Conservation (phyloP, 2,329 filamentous ascomycete species). For the Aspergillus sp. region DNA sequence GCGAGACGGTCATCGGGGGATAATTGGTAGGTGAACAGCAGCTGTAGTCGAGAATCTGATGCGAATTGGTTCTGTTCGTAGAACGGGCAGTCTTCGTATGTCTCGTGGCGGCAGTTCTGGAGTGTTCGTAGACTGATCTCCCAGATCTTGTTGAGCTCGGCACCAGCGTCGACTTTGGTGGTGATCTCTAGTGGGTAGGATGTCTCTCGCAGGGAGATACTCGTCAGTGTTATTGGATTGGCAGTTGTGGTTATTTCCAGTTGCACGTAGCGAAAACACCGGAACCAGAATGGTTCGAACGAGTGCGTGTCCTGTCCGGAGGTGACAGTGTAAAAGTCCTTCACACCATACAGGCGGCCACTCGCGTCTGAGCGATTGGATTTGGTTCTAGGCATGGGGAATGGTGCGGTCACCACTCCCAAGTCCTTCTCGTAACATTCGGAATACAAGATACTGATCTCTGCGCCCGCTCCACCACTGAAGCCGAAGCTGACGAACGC, state of each 20-base stretch:
- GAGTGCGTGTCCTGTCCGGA: background rate
- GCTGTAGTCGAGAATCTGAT: slow-evolving; percentile 9
- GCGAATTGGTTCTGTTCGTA: slow-evolving; percentile 19
- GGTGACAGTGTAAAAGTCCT: slow-evolving; percentile 7
- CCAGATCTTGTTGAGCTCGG: slow-evolving; percentile 4
- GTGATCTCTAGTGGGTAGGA: background rate
- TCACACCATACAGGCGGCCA: background rate
- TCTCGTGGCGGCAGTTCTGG: slow-evolving; percentile 13
- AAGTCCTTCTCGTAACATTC: slow-evolving; percentile 11
- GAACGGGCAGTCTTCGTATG: slow-evolving; percentile 15
- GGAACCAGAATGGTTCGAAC: slow-evolving; percentile 14
- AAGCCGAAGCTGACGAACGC: slow-evolving; percentile 1
- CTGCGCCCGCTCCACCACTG: background rate
- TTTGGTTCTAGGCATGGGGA: slow-evolving; percentile 9
- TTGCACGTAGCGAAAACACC: slow-evolving; percentile 14
- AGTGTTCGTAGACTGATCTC: slow-evolving; percentile 10
- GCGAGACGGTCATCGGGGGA: slow-evolving; percentile 12
- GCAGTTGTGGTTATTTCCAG: background rate
- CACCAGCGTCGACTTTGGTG: background rate
- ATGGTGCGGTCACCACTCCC: background rate
- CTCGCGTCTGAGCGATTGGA: background rate
- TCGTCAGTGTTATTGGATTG: background rate
- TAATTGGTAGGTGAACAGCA: slow-evolving; percentile 13
- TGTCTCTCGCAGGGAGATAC: background rate
- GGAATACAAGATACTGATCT: slow-evolving; percentile 1